Base-by-base conservation (phyloP, 2,329 filamentous ascomycete genomes). In the Calonectria pseudoturangicola region DNA sequence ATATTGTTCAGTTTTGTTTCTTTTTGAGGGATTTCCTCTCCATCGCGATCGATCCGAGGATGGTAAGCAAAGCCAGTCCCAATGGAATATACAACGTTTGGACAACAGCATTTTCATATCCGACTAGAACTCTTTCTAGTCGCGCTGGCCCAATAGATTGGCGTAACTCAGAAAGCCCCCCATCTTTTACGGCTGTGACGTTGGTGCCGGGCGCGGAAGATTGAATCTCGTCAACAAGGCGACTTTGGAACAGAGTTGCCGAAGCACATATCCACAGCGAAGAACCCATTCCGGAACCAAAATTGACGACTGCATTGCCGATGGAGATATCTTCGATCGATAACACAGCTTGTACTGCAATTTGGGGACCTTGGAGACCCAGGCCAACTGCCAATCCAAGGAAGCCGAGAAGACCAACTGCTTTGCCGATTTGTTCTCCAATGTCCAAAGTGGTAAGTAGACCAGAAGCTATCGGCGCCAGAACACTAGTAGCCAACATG, bases 231-330 rank as follows among this genome's bases (percentile, higher is more conserved):
- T 74, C 54, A 0, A 64, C 28, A 0, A 79, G 66, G 0, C 77
- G 77, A 4, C 60, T 73, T 21, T 79, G 77, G 50, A 79, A 79
- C 2, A 79, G 36, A 2, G 76, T 79, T 4, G 77, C 77, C 2
- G 77, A 77, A 2, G 78, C 77, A 15, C 77, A 79, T 8, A 79
- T 77, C 77, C 77, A 79, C 27, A 79, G 7, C 0, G 77, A 65
- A 2, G 75, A 75, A 1, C 77, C 77, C 76, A 79, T 79, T 1
- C 77, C 77, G 0, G 77, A 27, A 0, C 77, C 77, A 9, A 79
- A 79, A 4, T 71, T 79, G 7, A 79, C 41, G 1, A 79, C 56
- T n/a, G 77, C 77, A 2, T 77, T 77, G 0, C 77, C 77, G 2
- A 79, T 48, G 2, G 77, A 79, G 13, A 79, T 58, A 4, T 79